phyloP scores from a whole-genome alignment of 371 early-diverging fungal genomes.

The Phascolomyces articulosus region DNA sequence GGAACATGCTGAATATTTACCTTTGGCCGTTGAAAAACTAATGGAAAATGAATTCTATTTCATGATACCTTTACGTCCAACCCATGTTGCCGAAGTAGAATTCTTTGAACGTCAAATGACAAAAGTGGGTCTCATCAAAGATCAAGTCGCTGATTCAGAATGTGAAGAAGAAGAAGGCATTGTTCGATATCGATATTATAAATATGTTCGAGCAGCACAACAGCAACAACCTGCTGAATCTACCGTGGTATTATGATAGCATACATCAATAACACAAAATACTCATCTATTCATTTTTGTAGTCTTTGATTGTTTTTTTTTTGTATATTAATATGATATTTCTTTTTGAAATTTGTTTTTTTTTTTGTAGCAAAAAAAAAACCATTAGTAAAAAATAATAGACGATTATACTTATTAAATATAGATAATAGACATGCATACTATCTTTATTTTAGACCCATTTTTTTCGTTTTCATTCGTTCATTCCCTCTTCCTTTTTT shows the following conservation, averaged over 20 bases:
- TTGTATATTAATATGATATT: no score
- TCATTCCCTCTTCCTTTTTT: background rate
- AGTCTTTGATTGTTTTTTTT: background rate
- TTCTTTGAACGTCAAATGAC: conserved; percentile 42
- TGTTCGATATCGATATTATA: conserved; percentile 43
- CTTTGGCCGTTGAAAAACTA: conserved; percentile 37
- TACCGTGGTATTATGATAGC: no score
- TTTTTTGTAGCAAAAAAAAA: no score
- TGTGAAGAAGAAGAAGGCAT: conserved; percentile 46
- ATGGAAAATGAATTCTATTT: conserved; percentile 46
- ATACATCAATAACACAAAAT: no score
- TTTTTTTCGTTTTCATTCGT: background rate
- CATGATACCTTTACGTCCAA: conserved; percentile 46
- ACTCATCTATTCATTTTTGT: background rate
- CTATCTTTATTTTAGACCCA: background rate
- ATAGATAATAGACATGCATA: conserved; percentile 1
- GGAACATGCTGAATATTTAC: conserved; percentile 50
- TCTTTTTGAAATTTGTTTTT: no score
- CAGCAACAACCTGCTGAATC: no score
- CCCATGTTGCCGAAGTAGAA: conserved; percentile 41
- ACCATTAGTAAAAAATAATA: background rate
- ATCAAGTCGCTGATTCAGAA: conserved; percentile 23
- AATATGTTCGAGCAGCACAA: conserved; percentile 12
- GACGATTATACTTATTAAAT: no score
- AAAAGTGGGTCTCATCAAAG: conserved; percentile 23